Base-by-base conservation (phyloP, 805 yeast genomes). In the Candida sithepensis region DNA sequence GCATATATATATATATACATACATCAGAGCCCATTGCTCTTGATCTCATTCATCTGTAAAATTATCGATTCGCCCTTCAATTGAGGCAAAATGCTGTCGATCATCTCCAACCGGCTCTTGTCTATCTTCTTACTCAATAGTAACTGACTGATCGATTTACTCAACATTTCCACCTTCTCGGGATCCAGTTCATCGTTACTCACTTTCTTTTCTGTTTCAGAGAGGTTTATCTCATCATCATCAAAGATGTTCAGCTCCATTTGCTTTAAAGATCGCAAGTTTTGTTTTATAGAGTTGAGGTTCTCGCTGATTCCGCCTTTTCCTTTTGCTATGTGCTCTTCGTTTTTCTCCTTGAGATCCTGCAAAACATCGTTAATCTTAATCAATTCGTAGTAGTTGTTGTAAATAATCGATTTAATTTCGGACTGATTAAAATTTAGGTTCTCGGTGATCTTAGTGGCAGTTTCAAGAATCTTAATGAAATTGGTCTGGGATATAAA, bases 321-420 rank as follows among this genome's bases (percentile, higher is more conserved):
- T 3, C 54, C 56, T 4, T 43, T 48, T 9, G 50, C 47, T 19
- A 44, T 45, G 14, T 54, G 55, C 10, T 47, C 46, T 14, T 56
- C 58, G 22, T 53, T 57, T 26, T 54, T 50, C 14, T 51, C 46
- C 34, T 67, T 67, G 39, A 73, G 47, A 32, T 66, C 70, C 45
- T 61, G 63, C 44, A 85, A 64, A 3, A 83, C 75, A 41, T 81
- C 78, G 55, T 81, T 83, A 49, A 85, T 75, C 56, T 82, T 82
- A 58, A 85, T 83, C 53, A 85, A 67, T 51, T 85, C 91, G 61
- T 81, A 83, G 69, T 85, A 85, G 58, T 85, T 85, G 63, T 85
- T 87, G 63, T 85, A 85, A 10, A 85, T 82, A 38, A 85, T 83
- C 24, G 85, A 78, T 56, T 85, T 85, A 52, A 83, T 82, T 41